These are phyloP conservation scores for Yamadazyma spencermartinsiae DNA, from an alignment of 1,139 yeast genomes.

Conservation along the genomic window DNA sequence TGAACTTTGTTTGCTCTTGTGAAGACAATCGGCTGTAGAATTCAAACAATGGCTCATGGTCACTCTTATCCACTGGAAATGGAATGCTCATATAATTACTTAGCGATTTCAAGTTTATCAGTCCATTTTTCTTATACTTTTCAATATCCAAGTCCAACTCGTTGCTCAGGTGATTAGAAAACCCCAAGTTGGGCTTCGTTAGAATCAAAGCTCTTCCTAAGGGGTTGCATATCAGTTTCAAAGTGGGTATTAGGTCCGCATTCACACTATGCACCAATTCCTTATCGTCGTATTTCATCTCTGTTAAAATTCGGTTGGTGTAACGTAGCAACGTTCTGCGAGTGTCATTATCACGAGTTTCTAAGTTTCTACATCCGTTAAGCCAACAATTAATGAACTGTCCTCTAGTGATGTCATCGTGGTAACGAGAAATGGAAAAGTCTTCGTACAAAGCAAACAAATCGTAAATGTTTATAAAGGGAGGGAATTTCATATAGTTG, in stretches of 20 bases:
- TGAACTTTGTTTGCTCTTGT: constrained; percentile 17
- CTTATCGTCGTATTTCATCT: too few species aligned
- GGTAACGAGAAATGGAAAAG: constrained; percentile 5
- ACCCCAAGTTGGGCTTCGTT: too few species aligned
- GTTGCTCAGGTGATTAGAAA: neutral
- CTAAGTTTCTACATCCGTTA: constrained; percentile 4
- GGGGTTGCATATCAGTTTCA: too few species aligned
- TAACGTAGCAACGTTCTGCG: too few species aligned
- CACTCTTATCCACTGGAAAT: neutral
- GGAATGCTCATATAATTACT: constrained; percentile 11
- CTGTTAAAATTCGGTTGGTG: too few species aligned
- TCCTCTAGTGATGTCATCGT: constrained; percentile 1
- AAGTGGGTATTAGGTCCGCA: too few species aligned
- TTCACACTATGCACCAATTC: too few species aligned
- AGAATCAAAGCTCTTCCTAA: too few species aligned
- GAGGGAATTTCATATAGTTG: constrained; percentile 13
- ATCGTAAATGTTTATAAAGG: constrained; percentile 13
- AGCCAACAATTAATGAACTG: constrained; percentile 10
- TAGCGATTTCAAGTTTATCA: constrained; percentile 8
- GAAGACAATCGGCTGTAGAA: constrained; percentile 12
- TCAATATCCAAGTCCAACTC: constrained; percentile 3
- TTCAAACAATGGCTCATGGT: constrained; percentile 12
- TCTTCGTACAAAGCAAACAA: constrained; percentile 8
- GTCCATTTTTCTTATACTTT: constrained; percentile 7
- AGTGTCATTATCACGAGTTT: constrained; percentile 6